Evolutionary conservation across 352 stramenopile genomes (phyloP).

Genomic region (Blastocystis sp.): DNA sequence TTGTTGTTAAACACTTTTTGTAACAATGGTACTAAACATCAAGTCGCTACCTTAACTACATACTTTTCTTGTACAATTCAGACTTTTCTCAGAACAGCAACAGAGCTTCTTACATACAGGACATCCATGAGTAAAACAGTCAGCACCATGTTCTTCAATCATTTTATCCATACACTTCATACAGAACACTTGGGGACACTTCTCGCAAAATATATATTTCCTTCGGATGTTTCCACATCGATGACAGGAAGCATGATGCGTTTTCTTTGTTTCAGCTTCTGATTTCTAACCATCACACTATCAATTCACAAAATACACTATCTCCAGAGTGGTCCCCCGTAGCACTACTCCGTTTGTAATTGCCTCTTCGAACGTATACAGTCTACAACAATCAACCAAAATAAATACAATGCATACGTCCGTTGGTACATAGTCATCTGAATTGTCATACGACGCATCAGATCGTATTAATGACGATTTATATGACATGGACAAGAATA

Average conservation of each 20-base stretch:
- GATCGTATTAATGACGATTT: background rate
- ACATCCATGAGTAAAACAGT: constrained; percentile 47
- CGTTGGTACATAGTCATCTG: constrained; percentile 27
- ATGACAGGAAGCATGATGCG: constrained; percentile 39
- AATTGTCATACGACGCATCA: constrained; percentile 11
- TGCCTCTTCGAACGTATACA: background rate
- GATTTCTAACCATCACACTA: background rate
- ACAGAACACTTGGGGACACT: constrained; percentile 40
- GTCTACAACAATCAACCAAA: background rate
- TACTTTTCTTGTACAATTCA: constrained; percentile 48
- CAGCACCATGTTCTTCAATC: constrained; percentile 33
- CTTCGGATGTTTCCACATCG: constrained; percentile 28
- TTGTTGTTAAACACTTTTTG: constrained; percentile 60
- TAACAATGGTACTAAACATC: constrained; percentile 50
- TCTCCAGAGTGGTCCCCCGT: background rate
- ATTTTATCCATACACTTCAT: constrained; percentile 60
- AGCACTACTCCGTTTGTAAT: background rate
- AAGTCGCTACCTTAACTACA: background rate
- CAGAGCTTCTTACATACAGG: constrained; percentile 53
- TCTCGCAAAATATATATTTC: constrained; percentile 38
- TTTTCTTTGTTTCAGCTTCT: constrained; percentile 8
- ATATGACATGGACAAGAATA: background rate
- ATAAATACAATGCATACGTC: background rate
- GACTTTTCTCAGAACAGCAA: constrained; percentile 39
- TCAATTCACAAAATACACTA: background rate